Evolutionary conservation across 2,329 filamentous ascomycete genomes (phyloP), one percentile per base, ranked within the genome.

Genomic region (Ophioceras dolichostomum): DNA sequence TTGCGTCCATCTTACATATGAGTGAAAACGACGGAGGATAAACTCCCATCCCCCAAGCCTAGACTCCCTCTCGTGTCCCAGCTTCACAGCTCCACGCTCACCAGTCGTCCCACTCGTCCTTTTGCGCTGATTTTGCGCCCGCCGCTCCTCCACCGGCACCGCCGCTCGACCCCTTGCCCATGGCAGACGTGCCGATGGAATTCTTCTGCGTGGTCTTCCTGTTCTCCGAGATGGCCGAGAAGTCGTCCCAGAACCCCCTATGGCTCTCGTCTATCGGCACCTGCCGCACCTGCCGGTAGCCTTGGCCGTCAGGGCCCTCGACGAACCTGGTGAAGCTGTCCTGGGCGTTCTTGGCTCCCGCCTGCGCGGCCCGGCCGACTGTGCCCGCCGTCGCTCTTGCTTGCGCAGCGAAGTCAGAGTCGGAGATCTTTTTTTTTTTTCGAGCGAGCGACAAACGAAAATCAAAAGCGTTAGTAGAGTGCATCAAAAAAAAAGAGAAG

Each of bases 241-340:
- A 94, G 47, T 82, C 81, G 55, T 94, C 88, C 88, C 88, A 95
- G 60, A 94, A 94, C 47, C 83, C 81, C 54, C 81, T 81, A 59
- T 79, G 83, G 72, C 57, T 81, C 69, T 65, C 68, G 50, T 78
- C 68, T 36, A 76, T 50, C 39, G 57, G 63, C 38, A 52, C 60
- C 39, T 58, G 53, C 39, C 57, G 63, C 37, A 53, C 60, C 40
- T 58, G 53, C 39, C 60, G 52, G 34, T 54, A 58, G 22, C 29
- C 34, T 41, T 47, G 43, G 38, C 50, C 49, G 31, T 61, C 52
- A 13, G 72, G 70, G 3, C 83, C 85, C 54, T 96, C 91, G 37
- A 96, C 87, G 50, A 96, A 95, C 36, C 80, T 77, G 54, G 70
- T 85, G 62, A 96, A 81, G 29, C 78, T 74, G 7, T 91, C 83